These are phyloP conservation scores for Calonectria multiphialidica DNA, from an alignment of 2,329 filamentous ascomycete species.

Conservation along the genomic window DNA sequence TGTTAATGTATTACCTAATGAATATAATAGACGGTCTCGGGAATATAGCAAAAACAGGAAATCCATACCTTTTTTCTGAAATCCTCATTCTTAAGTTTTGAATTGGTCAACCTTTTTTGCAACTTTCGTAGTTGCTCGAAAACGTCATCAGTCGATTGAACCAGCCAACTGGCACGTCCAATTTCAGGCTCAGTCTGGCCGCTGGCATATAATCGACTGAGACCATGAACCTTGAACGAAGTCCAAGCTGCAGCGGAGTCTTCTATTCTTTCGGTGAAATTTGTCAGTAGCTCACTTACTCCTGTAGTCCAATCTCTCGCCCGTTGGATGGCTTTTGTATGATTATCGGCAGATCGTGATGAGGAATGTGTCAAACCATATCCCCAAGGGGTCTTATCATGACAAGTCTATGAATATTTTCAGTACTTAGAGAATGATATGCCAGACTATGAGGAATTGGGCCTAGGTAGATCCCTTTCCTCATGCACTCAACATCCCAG, in stretches of 20 bases:
- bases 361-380: neutral
- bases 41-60: neutral
- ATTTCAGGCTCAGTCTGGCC: neutral
- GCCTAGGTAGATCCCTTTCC: too few species aligned
- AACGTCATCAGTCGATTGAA: neutral
- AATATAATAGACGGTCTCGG: neutral
- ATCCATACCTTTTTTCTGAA: neutral
- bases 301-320: neutral
- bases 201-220: neutral
- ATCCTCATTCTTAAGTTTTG: neutral
- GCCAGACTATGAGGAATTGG: too few species aligned
- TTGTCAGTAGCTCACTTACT: neutral
- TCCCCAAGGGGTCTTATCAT: neutral
- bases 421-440: neutral
- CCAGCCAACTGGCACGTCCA: neutral
- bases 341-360: neutral
- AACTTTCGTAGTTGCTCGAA: neutral
- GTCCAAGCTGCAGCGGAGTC: neutral
- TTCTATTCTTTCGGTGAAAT: neutral
- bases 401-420: neutral
- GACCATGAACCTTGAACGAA: neutral
- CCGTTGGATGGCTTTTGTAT: neutral
- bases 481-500: too few species aligned
- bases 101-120: neutral
- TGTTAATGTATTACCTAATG: too few species aligned